These are phyloP conservation scores for Hortiboletus flavorubellus DNA, from an alignment of 768 basidiomycete genomes.

Conservation along the genomic window DNA sequence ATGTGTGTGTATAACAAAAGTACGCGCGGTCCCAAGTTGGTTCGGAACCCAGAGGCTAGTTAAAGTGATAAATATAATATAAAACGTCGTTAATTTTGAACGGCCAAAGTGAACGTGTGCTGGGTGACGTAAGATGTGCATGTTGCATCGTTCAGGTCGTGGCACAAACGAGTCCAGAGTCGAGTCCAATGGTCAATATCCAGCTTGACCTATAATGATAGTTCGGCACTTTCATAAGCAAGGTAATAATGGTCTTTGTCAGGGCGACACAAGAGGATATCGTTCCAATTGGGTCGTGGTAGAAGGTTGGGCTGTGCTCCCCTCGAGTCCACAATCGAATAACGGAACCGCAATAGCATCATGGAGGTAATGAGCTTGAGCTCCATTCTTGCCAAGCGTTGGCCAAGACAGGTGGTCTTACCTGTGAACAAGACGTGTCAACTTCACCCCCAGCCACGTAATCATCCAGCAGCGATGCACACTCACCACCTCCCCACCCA, in stretches of 20 bases:
- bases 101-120: conserved; percentile 6
- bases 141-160: conserved; percentile 1
- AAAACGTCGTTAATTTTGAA: conserved; percentile 3
- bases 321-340: conserved; percentile 50
- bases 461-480: conserved; percentile 13
- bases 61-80: conserved; percentile 23
- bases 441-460: conserved; percentile 15
- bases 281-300: conserved; percentile 77
- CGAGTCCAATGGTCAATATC: conserved; percentile 22
- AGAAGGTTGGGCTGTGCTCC: conserved; percentile 44
- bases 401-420: conserved; percentile 67
- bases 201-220: conserved; percentile 27
- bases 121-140: conserved; percentile 12
- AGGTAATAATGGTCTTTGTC: conserved; percentile 52
- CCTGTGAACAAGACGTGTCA: conserved; percentile 40
- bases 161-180: conserved; percentile 7
- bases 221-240: conserved; percentile 35
- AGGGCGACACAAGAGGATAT: conserved; percentile 65
- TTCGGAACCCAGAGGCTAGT: conserved; percentile 13
- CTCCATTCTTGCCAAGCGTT: conserved; percentile 70
- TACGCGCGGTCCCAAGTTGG: conserved; percentile 14
- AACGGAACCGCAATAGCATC: conserved; percentile 62
- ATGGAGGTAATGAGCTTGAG: conserved; percentile 69
- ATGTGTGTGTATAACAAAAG: conserved; percentile 2
- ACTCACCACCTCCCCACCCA: conserved; percentile 79